Evolutionary conservation across 176 grass and related monocot genomes (phyloP), one percentile per base, ranked within the genome.

Genomic region (Lolium rigidum): DNA sequence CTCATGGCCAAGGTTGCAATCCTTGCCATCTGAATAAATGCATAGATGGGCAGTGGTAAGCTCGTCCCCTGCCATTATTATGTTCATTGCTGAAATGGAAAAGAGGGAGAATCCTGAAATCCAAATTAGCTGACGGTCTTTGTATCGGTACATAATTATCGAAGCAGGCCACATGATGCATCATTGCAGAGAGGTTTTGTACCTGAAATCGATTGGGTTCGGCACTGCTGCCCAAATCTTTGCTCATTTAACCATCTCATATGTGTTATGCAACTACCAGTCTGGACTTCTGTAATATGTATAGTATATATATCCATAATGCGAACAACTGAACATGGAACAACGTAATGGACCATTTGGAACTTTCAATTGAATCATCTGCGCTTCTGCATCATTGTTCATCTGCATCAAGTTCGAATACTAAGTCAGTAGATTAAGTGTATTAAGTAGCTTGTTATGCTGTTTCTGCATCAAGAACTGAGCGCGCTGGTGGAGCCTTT

Each of bases 1-100:
- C 39, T 50, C 84, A 83, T 84, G 59, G 67, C 58, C 62, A 82
- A 84, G 89, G 67, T 49, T 22, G 65, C 63, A 60, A 61, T 41
- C 50, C 55, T 71, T 78, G 68, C 73, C 81, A 69, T 48, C 78
- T 79, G 38, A 90, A 93, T 90, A 90, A 88, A 78, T 70, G 49
- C 74, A 85, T 85, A 85, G 77, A 91, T 85, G 77, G 72, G 78
- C 57, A 82, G 70, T 89, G 80, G 90, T 74, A 86, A 86, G 83
- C 58, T 86, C 54, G 43, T 78, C 63, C 86, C 78, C 70, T 88
- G 86, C 63, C 70, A 70, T 85, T 88, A 68, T 80, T 85, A 83
- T 83, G 78, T 76, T 86, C 66, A 24, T 80, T 22, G 82, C 50
- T 74, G 82, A 88, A 77, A 85, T 79, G 49, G 79, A 75, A 80